phyloP scores from a whole-genome alignment of 2,329 filamentous ascomycete species.

The Ophiocordyceps unilateralis region DNA sequence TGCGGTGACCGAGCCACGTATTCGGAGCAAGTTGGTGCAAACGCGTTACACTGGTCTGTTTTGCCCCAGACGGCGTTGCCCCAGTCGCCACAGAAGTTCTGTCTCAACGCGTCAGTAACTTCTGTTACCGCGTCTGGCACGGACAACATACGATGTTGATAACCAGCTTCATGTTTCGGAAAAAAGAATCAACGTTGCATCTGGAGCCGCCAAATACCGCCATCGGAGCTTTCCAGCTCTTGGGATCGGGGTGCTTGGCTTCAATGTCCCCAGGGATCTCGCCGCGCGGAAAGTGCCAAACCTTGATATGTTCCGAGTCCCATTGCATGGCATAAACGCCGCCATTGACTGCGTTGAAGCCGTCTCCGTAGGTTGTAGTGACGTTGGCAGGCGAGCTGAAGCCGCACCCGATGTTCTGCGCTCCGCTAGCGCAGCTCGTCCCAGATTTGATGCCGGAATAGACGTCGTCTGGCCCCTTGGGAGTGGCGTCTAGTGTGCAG shows the following conservation, averaged over 20 bases:
- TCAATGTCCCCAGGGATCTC: conserved; percentile 48
- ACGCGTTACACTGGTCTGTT: conserved; percentile 18
- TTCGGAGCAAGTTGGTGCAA: conserved; percentile 26
- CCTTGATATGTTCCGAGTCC: conserved; percentile 47
- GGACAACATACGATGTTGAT: conserved; percentile 40
- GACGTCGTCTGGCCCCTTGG: conserved; percentile 5
- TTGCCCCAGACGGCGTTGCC: conserved; percentile 32
- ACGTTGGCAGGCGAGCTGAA: conserved; percentile 22
- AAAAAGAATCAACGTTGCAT: conserved; percentile 51
- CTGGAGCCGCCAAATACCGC: conserved; percentile 46
- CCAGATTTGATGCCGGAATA: conserved; percentile 11
- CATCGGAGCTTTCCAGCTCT: conserved; percentile 48
- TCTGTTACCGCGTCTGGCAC: neutral
- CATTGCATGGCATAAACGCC: conserved; percentile 58
- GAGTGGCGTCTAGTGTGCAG: conserved; percentile 10
- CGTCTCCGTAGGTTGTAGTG: conserved; percentile 36
- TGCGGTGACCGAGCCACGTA: conserved; percentile 27
- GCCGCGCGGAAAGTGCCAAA: conserved; percentile 62
- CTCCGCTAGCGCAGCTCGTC: conserved; percentile 19
- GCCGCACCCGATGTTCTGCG: conserved; percentile 26
- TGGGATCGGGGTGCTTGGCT: conserved; percentile 40
- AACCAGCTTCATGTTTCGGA: conserved; percentile 53
- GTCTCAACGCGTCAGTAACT: neutral
- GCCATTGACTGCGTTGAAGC: conserved; percentile 49
- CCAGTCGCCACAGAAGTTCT: conserved; percentile 64